Percentiles rank a stretch among this genome's conserved stretches.
phyloP scores from a whole-genome alignment of 2,329 filamentous ascomycete species.

The Cyanodermella asteris region DNA sequence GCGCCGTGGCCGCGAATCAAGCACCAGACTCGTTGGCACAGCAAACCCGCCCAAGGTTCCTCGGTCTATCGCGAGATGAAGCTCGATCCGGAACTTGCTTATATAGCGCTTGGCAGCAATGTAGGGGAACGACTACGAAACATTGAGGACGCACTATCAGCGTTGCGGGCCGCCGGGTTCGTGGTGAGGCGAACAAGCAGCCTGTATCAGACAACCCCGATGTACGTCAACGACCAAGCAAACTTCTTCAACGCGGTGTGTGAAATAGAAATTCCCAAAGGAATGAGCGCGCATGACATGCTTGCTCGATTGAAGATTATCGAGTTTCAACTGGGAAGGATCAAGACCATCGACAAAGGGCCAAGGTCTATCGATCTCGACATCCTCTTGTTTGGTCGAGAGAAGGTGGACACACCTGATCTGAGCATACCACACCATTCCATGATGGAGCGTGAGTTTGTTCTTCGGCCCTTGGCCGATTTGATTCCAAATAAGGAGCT shows the following conservation, averaged over 20 bases:
- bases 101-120: conserved; percentile 83
- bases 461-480: conserved; percentile 69
- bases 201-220: conserved; percentile 84
- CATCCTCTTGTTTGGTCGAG: conserved; percentile 59
- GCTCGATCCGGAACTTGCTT: conserved; percentile 37
- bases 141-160: conserved; percentile 64
- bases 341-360: conserved; percentile 77
- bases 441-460: conserved; percentile 83
- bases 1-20: too few species aligned
- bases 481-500: too few species aligned
- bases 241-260: conserved; percentile 82
- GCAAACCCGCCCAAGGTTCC: too few species aligned
- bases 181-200: conserved; percentile 59
- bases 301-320: conserved; percentile 67
- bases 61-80: too few species aligned
- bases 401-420: conserved; percentile 43
- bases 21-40: too few species aligned
- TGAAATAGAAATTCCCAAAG: conserved; percentile 63
- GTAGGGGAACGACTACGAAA: conserved; percentile 62
- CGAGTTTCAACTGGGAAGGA: conserved; percentile 56
- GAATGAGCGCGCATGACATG: conserved; percentile 49
- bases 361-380: conserved; percentile 89
- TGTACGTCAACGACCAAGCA: conserved; percentile 84
- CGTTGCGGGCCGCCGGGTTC: conserved; percentile 55
- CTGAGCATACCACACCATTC: conserved; percentile 67